Base-by-base conservation (phyloP, 2,329 filamentous ascomycete genomes). In the Pseudogymnoascus sp. region DNA sequence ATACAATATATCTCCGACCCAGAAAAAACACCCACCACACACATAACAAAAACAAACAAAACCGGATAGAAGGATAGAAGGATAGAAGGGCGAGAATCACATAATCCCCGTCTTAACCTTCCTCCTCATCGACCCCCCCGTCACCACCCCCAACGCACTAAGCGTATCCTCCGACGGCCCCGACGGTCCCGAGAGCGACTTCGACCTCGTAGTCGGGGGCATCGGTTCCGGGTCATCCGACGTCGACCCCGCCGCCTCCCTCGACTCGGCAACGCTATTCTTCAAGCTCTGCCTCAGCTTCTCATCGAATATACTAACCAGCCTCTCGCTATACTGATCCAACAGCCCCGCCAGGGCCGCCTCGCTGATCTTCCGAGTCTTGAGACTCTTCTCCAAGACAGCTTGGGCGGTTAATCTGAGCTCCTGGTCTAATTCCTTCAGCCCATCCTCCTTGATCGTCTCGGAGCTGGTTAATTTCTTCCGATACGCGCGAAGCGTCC, bases 251-350 rank as follows among this genome's bases (percentile, higher is more conserved):
- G 16, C 38, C n/a, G 38, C 38, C 38, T 42, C 38, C 38, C 38
- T 42, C 38, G 38, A 42, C 50, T 56, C 50, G 11, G 50, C 23
- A 2, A 34, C 28, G 16, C 50, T 56, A 34, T 56, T 56, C 23
- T 28, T 28, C 23, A 56, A 8, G 18, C 50, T 79, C 36, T 86
- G 74, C 56, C 81, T 77, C 60, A 91, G 79, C 73, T 89, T 89
- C 73, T 91, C 86, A 67, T 92, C 89, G 50, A 93, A 79, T 74
- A 91, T 80, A 53, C 80, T 84, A 5, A 91, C 84, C 59, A 93
- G 77, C 65, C 86, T 81, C 70, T 91, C 88, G 1, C 88, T 90
- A 70, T 91, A 91, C 74, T 90, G 85, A 68, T 91, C 89, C 6
- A 93, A 77, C 50, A 92, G 75, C 60, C 86, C 87, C 42, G 80